phyloP scores from a whole-genome alignment of 305 asterid species.

The Stenogyne calaminthoides region DNA sequence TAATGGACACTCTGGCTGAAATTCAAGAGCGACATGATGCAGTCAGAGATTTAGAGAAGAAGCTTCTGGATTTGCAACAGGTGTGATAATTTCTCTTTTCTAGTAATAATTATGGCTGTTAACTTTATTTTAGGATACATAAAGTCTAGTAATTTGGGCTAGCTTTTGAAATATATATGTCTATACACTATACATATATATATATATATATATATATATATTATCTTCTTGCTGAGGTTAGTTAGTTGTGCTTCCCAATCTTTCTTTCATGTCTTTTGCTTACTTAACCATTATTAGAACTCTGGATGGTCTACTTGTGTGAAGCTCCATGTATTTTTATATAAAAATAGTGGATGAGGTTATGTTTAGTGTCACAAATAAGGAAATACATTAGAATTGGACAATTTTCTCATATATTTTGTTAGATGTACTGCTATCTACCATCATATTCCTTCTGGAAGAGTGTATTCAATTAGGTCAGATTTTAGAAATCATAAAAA shows the following conservation, averaged over 20 bases:
- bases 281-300: neutral
- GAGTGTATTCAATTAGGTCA: no score
- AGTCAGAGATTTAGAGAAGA: constrained; percentile 62
- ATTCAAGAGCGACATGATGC: constrained; percentile 74
- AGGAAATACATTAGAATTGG: no score
- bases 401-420: no score
- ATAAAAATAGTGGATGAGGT: neutral
- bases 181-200: neutral
- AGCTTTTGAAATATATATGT: neutral
- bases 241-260: neutral
- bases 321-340: neutral
- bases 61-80: constrained; percentile 68
- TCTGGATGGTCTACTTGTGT: constrained; percentile 16
- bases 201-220: neutral
- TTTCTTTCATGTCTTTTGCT: constrained; percentile 17
- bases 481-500: no score
- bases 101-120: neutral
- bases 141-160: neutral
- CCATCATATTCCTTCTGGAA: no score
- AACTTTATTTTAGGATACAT: neutral
- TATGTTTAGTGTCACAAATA: no score
- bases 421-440: no score
- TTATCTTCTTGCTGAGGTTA: neutral
- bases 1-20: constrained; percentile 64
- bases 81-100: constrained; percentile 28